Conservation (phyloP, 1,284 basidiomycete species). For the Melampsora occidentalis region DNA sequence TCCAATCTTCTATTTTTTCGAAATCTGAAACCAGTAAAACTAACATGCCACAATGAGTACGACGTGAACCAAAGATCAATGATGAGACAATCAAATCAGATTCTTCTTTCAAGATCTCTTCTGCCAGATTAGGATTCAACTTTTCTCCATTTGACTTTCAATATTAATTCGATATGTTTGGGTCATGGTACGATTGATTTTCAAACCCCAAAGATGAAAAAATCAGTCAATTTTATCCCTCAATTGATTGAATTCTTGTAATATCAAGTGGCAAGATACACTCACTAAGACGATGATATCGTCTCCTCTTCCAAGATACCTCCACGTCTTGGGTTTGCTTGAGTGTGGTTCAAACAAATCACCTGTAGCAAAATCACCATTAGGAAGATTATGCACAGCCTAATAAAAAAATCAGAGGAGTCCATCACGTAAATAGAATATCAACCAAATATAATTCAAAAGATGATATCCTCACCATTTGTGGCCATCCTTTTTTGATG, state of each 20-base stretch:
- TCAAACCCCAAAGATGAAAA: not conserved
- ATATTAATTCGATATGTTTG: not conserved
- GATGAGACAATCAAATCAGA: slow-evolving; percentile 62
- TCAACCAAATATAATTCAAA: not conserved
- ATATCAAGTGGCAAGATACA: not conserved
- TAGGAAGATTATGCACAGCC: slow-evolving; percentile 60
- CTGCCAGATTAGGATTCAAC: slow-evolving; percentile 3
- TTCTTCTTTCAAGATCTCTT: not conserved
- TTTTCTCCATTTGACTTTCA: slow-evolving; percentile 53
- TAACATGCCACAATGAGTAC: slow-evolving; percentile 5
- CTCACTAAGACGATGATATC: slow-evolving; percentile 60
- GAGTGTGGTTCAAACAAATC: slow-evolving; percentile 62
- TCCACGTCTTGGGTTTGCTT: slow-evolving; percentile 57
- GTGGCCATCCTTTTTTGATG: slow-evolving; percentile 62
- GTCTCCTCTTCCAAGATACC: slow-evolving; percentile 63
- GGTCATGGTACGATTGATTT: not conserved
- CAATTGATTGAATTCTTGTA: too few species aligned
- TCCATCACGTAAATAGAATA: not conserved
- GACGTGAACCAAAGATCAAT: not conserved
- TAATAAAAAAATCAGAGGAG: slow-evolving; percentile 32
- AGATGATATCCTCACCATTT: slow-evolving; percentile 55
- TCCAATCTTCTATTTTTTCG: slow-evolving; percentile 51
- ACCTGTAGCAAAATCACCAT: slow-evolving; percentile 63
- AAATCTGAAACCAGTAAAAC: slow-evolving; percentile 47
- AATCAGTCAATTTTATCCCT: not conserved